Conservation (phyloP, 805 yeast genomes). For the Pichia scutulata region DNA sequence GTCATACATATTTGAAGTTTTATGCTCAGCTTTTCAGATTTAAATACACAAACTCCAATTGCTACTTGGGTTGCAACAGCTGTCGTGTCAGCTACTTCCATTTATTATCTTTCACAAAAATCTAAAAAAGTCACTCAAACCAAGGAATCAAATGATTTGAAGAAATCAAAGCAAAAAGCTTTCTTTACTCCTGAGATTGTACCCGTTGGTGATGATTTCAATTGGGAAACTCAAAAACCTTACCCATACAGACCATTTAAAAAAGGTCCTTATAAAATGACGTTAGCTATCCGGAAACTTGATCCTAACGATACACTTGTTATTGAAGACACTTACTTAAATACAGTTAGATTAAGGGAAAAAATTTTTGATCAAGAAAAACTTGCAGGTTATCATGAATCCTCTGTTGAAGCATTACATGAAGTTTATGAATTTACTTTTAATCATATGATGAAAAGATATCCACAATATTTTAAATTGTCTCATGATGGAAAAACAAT, state of each 20-base stretch:
- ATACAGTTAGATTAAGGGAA: conserved; percentile 34
- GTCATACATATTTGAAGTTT: no score
- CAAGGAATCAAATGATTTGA: not conserved
- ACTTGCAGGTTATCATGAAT: conserved; percentile 18
- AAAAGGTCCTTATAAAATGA: conserved; percentile 44
- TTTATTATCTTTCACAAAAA: not conserved
- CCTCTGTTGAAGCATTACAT: conserved; percentile 30
- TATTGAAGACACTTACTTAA: conserved; percentile 52
- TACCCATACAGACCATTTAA: conserved; percentile 40
- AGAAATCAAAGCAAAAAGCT: not conserved
- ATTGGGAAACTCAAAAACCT: conserved; percentile 40
- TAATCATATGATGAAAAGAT: conserved; percentile 36
- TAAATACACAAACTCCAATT: not conserved
- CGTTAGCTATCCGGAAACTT: conserved; percentile 51
- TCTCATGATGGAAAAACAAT: conserved; percentile 18
- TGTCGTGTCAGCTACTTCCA: not conserved
- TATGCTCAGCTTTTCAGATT: not conserved
- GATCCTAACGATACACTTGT: conserved; percentile 49
- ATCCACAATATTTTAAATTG: conserved; percentile 43
- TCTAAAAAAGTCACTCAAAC: not conserved
- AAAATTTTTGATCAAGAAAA: conserved; percentile 11
- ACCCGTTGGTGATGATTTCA: conserved; percentile 31
- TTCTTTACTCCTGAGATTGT: conserved; percentile 15
- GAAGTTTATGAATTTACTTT: conserved; percentile 28
- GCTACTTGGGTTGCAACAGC: not conserved